Evolutionary conservation across 306 rosid species (phyloP), one percentile per base, ranked within the genome.

Genomic region (Pterocarpus macrocarpus): DNA sequence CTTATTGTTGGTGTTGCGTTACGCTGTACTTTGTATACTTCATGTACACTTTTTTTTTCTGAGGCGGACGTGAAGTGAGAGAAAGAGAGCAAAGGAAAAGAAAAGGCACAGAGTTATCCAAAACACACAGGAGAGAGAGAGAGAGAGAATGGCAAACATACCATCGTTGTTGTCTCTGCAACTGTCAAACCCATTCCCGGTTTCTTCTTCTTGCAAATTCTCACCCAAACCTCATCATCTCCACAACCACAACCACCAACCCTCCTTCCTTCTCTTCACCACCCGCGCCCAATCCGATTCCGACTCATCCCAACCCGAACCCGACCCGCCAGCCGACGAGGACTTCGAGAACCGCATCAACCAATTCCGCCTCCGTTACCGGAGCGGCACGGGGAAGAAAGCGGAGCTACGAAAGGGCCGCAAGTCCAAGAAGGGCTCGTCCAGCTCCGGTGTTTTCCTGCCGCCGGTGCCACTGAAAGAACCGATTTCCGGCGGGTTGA

Each of bases 361-460:
- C 81, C 64, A 86, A 30, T 79, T 91, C 75, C 89, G 97, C 1
- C 80, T 89, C 80, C 88, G 88, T 5, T 73, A 86, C 96, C 91
- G 94, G 52, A 88, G 98, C 66, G 99, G 98, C 2, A 87, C 87
- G 0, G 98, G 98, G 0, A 95, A 93, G 91, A 95, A 95, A 75
- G 93, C 98, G 14, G 96, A 91, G 88, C 1, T 69, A 4, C 86
- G 98, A 5, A 95, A 90, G 82, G 67, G 78, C 4, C 64, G 77
- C 8, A 93, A 95, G 73, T 81, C 89, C 17, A 90, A 86, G 79
- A 85, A 85, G 22, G 82, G 80, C 1, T 61, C 44, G 8, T 64
- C 91, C 3, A 91, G 85, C 0, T 73, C 89, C 2, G 73, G 87
- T 9, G 76, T 92, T 28, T 92, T 64, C 81, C 86, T 92, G 8